phyloP scores from a whole-genome alignment of 225 moss, liverwort and hornwort species.

The Polytrichum commune region DNA sequence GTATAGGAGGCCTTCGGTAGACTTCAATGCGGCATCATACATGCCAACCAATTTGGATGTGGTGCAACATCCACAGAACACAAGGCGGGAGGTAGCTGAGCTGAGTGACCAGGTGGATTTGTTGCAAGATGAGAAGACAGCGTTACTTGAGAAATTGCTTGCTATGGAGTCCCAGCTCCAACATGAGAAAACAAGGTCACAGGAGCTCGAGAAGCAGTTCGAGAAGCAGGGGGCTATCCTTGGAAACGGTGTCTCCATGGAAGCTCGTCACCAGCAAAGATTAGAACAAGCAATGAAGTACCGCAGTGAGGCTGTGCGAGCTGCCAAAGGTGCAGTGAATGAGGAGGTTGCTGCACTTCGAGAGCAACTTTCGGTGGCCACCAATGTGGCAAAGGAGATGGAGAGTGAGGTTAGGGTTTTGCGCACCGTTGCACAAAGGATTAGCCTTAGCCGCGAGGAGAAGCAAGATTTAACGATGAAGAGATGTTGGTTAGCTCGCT shows the following conservation, averaged over 20 bases:
- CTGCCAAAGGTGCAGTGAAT: constrained; percentile 10
- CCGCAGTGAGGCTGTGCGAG: constrained; percentile 1
- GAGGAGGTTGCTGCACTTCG: constrained; percentile 12
- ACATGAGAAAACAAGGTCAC: constrained; percentile 7
- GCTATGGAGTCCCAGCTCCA: background rate
- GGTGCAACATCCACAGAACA: background rate
- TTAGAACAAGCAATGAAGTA: constrained; percentile 5
- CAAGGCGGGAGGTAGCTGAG: background rate
- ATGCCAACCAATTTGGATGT: background rate
- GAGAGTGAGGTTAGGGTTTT: constrained; percentile 13
- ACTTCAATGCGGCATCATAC: background rate
- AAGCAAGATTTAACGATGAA: constrained; percentile 47
- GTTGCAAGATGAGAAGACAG: constrained; percentile 8
- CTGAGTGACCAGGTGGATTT: constrained; percentile 1
- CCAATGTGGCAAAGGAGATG: constrained; percentile 3
- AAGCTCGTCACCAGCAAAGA: constrained; percentile 1
- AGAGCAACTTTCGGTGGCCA: constrained; percentile 2
- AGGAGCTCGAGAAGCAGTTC: constrained; percentile 21
- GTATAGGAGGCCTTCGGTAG: background rate
- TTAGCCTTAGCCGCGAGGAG: constrained; percentile 17
- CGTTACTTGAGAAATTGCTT: constrained; percentile 6
- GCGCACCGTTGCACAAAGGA: constrained; percentile 8
- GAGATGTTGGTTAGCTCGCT: constrained; percentile 50
- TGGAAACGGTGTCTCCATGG: constrained; percentile 4
- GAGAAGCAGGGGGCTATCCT: background rate